Conservation (phyloP, 345 rosid species). For the Camelina laxa region DNA sequence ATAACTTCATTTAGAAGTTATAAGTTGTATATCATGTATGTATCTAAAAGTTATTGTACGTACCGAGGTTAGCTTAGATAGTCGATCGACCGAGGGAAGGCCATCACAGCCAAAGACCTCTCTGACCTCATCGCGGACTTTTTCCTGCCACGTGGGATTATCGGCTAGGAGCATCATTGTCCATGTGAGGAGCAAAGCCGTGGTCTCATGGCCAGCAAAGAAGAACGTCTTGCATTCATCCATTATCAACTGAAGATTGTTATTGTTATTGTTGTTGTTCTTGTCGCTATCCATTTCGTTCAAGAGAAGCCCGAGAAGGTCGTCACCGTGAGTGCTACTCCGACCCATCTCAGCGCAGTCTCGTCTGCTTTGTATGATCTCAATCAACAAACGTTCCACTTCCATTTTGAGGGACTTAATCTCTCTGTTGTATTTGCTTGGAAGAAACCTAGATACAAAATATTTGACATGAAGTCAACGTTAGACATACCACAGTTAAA, state of each 20-base stretch:
- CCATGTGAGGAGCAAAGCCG: constrained; percentile 91
- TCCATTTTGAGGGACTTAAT: constrained; percentile 77
- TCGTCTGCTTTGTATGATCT: constrained; percentile 81
- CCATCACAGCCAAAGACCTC: constrained; percentile 66
- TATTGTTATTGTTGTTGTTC: constrained; percentile 45
- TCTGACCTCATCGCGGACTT: constrained; percentile 64
- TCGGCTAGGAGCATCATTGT: constrained; percentile 86
- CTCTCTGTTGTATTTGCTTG: constrained; percentile 84
- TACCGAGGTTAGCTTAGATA: constrained; percentile 80
- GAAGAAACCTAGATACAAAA: constrained; percentile 64
- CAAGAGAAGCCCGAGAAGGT: constrained; percentile 77
- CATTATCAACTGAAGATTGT: constrained; percentile 78
- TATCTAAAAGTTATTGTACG: constrained; percentile 11
- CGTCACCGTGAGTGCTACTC: constrained; percentile 78
- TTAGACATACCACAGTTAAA: background rate
- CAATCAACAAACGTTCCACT: constrained; percentile 78
- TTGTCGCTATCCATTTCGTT: constrained; percentile 69
- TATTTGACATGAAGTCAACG: constrained; percentile 3
- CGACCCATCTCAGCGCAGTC: constrained; percentile 80
- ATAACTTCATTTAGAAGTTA: background rate
- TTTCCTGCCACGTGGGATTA: constrained; percentile 84
- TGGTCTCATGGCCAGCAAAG: constrained; percentile 97
- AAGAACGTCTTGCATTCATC: constrained; percentile 97
- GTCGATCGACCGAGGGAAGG: constrained; percentile 64
- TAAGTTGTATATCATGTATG: background rate